Evolutionary conservation across 768 basidiomycete species (phyloP), one percentile per base, ranked within the genome.

Genomic region (Leucocoprinus leucothites): DNA sequence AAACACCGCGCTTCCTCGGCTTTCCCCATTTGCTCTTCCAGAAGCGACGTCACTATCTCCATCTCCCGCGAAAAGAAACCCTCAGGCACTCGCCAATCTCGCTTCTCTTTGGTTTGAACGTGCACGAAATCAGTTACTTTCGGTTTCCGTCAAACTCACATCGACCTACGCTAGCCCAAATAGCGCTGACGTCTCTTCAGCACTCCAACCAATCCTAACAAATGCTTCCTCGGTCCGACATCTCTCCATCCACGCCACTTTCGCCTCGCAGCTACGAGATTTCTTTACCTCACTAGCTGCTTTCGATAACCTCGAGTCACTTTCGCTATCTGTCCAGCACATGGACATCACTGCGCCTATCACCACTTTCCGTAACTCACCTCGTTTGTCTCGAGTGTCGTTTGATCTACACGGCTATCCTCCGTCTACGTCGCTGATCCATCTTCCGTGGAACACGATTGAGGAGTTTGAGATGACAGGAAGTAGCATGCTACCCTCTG

Each of bases 31-130:
- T 8, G 38, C 46, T 36, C n/a, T 25, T 18, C 41, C 24, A 18
- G 3, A 4, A n/a, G 9, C 38, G 16, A 13, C 38, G 38, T 38
- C 38, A 38, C 14, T 34, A 43, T 13, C 41, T 18, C 19, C 45
- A 18, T n/a, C 45, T 47, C 45, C 40, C 38, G 9, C 36, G 18
- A 21, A 19, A 38, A n/a, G 25, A 38, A 38, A n/a, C 14, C 38
- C 53, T 19, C 25, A 22, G 9, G 46, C 22, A 9, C 47, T 48
- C 9, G 36, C 46, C 16, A 42, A 43, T 28, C 40, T 55, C 7
- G 53, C 47, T 43, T 48, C 45, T n/a, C 53, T 55, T 11, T 55
- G 47, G 46, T 55, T 55, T 18, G 46, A 55, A n/a, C 46, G 53
- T 8, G 46, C 53, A 16, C 18, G 24, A 9, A 40, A 55, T 24